Evolutionary conservation across 2,329 filamentous ascomycete genomes (phyloP).

Genomic region (Aspergillus tanneri): DNA sequence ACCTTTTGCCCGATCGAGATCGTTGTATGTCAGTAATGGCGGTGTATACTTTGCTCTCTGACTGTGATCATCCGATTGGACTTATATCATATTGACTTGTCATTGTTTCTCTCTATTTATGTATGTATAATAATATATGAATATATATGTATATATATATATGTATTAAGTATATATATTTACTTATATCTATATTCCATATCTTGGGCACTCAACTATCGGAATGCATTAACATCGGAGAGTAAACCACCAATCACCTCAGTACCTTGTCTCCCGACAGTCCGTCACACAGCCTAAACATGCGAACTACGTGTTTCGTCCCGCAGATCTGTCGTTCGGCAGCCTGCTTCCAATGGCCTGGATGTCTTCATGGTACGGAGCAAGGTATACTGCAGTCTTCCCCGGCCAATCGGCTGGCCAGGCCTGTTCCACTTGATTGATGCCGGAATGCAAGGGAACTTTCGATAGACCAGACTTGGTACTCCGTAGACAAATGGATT

Average conservation of each 20-base stretch:
- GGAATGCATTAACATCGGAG: constrained; percentile 5
- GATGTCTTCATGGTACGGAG: no score
- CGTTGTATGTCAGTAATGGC: background rate
- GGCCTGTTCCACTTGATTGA: background rate
- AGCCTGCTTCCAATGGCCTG: no score
- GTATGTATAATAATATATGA: no score
- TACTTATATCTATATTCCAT: no score
- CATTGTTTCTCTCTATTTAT: no score
- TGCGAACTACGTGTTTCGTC: constrained; percentile 10
- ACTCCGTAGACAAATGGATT: background rate
- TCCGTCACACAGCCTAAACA: constrained; percentile 5
- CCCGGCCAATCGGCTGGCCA: background rate
- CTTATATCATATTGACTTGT: no score
- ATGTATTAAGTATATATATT: no score
- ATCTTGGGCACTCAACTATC: no score
- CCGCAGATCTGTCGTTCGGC: background rate
- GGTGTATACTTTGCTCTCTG: background rate
- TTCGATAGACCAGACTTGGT: constrained; percentile 1
- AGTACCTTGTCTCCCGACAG: background rate
- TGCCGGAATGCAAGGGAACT: constrained; percentile 6
- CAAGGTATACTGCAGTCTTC: no score
- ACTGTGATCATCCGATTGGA: background rate
- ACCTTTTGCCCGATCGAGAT: background rate
- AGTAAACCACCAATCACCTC: background rate
- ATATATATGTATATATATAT: no score